Conservation (phyloP, 169 alveolate genomes). For the Cryptosporidium andersoni region DNA sequence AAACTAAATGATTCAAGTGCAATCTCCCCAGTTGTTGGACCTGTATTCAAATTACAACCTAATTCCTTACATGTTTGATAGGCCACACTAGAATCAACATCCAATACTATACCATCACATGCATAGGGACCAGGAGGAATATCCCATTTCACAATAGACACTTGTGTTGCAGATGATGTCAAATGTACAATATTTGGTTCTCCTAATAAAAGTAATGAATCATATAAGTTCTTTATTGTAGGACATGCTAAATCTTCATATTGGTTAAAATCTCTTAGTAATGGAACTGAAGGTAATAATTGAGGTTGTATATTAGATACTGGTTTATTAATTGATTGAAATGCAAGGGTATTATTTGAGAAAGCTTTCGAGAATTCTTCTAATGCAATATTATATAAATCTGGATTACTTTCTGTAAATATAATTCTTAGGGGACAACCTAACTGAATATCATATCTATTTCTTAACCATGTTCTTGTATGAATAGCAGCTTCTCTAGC, state of each 20-base stretch:
- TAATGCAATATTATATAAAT: not conserved
- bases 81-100: slow-evolving; percentile 14
- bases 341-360: not conserved
- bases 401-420: not conserved
- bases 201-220: not conserved
- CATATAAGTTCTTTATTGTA: slow-evolving; percentile 51
- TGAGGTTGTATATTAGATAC: slow-evolving; percentile 12
- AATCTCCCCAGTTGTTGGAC: not conserved
- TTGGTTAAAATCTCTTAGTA: slow-evolving; percentile 39
- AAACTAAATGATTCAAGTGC: slow-evolving; percentile 9
- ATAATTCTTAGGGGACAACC: slow-evolving; percentile 40
- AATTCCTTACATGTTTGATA: slow-evolving; percentile 7
- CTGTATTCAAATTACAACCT: not conserved
- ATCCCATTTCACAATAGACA: slow-evolving; percentile 26
- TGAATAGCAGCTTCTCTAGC: slow-evolving; percentile 11
- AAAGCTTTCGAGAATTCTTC: slow-evolving; percentile 44
- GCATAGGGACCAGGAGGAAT: slow-evolving; percentile 16
- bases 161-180: slow-evolving; percentile 54
- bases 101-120: slow-evolving; percentile 43
- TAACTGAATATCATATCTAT: slow-evolving; percentile 11
- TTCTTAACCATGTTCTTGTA: slow-evolving; percentile 28
- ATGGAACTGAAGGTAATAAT: slow-evolving; percentile 12
- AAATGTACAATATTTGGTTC: slow-evolving; percentile 18
- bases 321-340: not conserved
- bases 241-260: slow-evolving; percentile 67